Base-by-base conservation (phyloP, 768 basidiomycete genomes). In the Amanita phalloides region DNA sequence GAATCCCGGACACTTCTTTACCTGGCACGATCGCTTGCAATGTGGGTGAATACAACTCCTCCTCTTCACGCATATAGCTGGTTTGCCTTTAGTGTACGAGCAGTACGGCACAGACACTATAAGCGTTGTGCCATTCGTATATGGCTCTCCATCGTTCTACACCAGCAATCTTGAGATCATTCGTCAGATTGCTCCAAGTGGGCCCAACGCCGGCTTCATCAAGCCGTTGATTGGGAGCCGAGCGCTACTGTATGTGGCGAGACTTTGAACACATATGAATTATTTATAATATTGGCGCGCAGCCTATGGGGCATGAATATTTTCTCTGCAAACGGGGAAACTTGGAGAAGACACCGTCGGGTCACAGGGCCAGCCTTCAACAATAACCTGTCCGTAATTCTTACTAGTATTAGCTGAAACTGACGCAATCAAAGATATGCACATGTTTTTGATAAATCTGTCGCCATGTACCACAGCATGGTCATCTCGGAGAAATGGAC, bases 341-440 rank as follows among this genome's bases (percentile, higher is more conserved):
- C 56, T 4, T 72, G 70, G 69, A 62, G 68, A 45, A 66, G 63
- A 26, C 72, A 74, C 52, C 62, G 72, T 4, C 61, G 68, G 20
- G 62, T 72, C 44, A 62, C 68, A 48, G 65, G 64, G 7, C 68
- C 71, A 28, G 66, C 69, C 8, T 74, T 73, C 55, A 67, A 63
- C 33, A 61, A 65, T 38, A 55, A 58, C 33, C 56, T 67, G 66
- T 70, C 32, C 26, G 60, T 42, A 6, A 35, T 20, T n/a, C 14
- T 20, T 28, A 49, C 17, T 10, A 42, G 23, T 30, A n/a, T 36
- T 42, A 10, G 53, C 23, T 42, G 53, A 48, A 45, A 45, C 36
- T n/a, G 53, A 47, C 33, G n/a, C n/a, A 38, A 28, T 7, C 14
- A 6, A 25, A 67, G 67, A 28, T 71, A 68, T 48, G 55, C 61